Conservation (phyloP, 257 asterid species). For the Marsdenia floribunda region DNA sequence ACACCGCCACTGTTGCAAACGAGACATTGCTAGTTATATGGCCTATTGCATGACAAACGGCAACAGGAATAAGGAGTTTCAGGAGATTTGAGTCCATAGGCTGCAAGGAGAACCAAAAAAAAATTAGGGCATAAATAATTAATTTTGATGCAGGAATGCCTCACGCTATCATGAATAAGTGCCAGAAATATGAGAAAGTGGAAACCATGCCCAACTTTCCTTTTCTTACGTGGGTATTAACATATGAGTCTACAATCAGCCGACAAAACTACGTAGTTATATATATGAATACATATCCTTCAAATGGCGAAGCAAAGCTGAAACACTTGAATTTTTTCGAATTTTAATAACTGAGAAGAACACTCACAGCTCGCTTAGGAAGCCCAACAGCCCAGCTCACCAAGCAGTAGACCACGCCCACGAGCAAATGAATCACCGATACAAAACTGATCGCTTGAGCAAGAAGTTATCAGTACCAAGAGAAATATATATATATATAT, state of each 20-base stretch:
- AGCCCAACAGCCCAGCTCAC: slow-evolving; percentile 79
- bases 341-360: slow-evolving; percentile 1
- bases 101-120: slow-evolving; percentile 31
- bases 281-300: background rate
- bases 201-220: background rate
- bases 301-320: background rate
- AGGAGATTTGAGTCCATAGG: slow-evolving; percentile 67
- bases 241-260: background rate
- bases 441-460: slow-evolving; percentile 52
- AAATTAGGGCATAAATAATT: background rate
- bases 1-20: slow-evolving; percentile 88
- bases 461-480: background rate
- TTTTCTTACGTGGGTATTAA: background rate
- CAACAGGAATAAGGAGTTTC: slow-evolving; percentile 83
- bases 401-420: slow-evolving; percentile 76
- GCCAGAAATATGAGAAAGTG: background rate
- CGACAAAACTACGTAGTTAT: background rate
- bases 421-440: slow-evolving; percentile 68
- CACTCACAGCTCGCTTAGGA: slow-evolving; percentile 96
- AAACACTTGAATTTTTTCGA: too few species aligned
- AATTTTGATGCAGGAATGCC: background rate
- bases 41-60: slow-evolving; percentile 80
- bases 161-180: background rate
- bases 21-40: slow-evolving; percentile 82
- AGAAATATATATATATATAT: too few species aligned